Base-by-base conservation (phyloP, 441 rosid species). In the Viola pubescens region DNA sequence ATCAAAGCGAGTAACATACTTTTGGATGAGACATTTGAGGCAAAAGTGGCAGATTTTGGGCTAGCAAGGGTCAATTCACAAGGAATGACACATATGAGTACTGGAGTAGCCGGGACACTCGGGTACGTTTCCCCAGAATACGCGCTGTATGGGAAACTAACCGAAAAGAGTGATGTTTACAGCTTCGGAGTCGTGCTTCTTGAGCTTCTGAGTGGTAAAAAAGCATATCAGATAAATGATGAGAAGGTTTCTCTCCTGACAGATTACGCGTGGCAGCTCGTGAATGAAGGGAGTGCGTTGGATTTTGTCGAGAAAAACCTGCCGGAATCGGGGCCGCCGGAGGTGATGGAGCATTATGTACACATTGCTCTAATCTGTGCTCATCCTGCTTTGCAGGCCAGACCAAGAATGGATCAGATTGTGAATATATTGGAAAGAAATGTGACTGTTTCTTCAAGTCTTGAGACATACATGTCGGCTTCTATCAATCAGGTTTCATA, bases 1-100 rank as follows among this genome's bases (percentile, higher is more conserved):
- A 78, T 82, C 47, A 84, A 84, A 63, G 83, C 85, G 0, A 78
- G 85, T 48, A 84, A 82, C 61, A 82, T 85, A 51, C 79, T 80
- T 45, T 60, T 82, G 65, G 85, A 80, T 0, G 73, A 79, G 37
- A 62, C 52, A 43, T 80, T 75, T 2, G 82, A 77, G 70, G 62
- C 91, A 10, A 77, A 80, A 65, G 76, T 82, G 5, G 87, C 82
- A 0, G 91, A 85, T 72, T 82, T 85, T 44, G 87, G 87, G 48
- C 75, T 85, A 19, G 84, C 87, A 39, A 85, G 72, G 77, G 73
- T 80, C 56, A 82, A 80, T 11, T 71, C 75, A 3, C 77, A 70
- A 11, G 82, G 79, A 58, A 56, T 13, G 70, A 70, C 87, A n/a
- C 91, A 85, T 72, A 54, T 80, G 66, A 80, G 75, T 68, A 85